Percentiles rank a stretch among this genome's conserved stretches.
Evolutionary conservation across 2,329 filamentous ascomycete species (phyloP).

Genomic region (Trichoderma pleuroti): DNA sequence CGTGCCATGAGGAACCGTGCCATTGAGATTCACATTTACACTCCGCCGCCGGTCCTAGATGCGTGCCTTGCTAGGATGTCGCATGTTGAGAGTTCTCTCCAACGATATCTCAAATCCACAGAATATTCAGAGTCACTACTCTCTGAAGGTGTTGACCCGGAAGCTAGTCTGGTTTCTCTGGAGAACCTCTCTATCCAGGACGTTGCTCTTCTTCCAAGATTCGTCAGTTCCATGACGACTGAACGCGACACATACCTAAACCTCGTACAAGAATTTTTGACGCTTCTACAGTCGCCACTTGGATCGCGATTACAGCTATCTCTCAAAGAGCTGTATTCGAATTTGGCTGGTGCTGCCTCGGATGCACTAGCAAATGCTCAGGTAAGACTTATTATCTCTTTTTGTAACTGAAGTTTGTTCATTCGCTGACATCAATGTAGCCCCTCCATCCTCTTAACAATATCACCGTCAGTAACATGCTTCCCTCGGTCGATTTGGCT

Average conservation of each 20-base stretch:
- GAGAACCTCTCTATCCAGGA: constrained; percentile 50
- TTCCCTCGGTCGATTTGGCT: constrained; percentile 36
- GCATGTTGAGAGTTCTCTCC: constrained; percentile 48
- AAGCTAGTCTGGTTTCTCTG: constrained; percentile 36
- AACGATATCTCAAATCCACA: constrained; percentile 43
- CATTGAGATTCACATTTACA: constrained; percentile 77
- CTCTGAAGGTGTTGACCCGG: constrained; percentile 24
- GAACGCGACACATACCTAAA: constrained; percentile 15
- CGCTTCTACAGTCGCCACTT: constrained; percentile 33
- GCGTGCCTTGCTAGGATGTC: constrained; percentile 40
- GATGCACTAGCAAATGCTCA: constrained; percentile 39
- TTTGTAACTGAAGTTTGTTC: neutral
- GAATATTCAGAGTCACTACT: constrained; percentile 30
- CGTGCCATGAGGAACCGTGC: constrained; percentile 95
- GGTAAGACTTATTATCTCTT: constrained; percentile 34
- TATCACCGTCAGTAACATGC: constrained; percentile 46
- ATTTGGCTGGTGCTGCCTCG: constrained; percentile 29
- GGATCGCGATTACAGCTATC: constrained; percentile 31
- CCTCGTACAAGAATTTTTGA: constrained; percentile 27
- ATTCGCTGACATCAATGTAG: constrained; percentile 32
- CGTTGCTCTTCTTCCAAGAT: constrained; percentile 37
- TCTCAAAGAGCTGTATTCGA: constrained; percentile 36
- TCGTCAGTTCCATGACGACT: constrained; percentile 26
- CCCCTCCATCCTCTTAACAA: constrained; percentile 60
- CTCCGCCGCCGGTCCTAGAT: constrained; percentile 33